These are phyloP conservation scores for Euryodendron excelsum DNA, from an alignment of 148 eudicot genomes.

Conservation along the genomic window DNA sequence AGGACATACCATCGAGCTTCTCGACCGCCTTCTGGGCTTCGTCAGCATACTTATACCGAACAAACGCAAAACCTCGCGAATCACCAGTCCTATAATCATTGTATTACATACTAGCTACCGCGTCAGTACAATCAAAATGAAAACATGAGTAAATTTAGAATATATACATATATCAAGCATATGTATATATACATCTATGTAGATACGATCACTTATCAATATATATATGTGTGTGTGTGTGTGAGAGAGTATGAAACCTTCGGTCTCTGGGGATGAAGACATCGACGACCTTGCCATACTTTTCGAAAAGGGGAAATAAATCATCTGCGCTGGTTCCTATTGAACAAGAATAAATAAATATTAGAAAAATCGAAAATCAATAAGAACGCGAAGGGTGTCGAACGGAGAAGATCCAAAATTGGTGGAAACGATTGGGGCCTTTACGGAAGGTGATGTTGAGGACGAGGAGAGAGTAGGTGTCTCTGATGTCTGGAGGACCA, in stretches of 20 bases:
- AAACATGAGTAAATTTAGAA: background rate
- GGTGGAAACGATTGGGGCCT: background rate
- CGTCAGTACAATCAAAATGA: background rate
- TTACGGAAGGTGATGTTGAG: conserved; percentile 82
- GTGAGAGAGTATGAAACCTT: conserved; percentile 35
- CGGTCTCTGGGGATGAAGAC: conserved; percentile 78
- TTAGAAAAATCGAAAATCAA: background rate
- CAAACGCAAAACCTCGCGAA: conserved; percentile 96
- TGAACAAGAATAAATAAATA: background rate
- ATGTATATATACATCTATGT: too few species aligned
- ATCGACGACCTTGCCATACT: conserved; percentile 78
- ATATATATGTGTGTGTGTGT: too few species aligned
- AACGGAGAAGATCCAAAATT: background rate
- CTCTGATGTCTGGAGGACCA: conserved; percentile 72
- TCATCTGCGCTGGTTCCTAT: conserved; percentile 74
- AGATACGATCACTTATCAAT: too few species aligned
- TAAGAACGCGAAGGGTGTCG: background rate
- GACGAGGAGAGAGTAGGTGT: conserved; percentile 79
- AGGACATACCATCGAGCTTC: conserved; percentile 72
- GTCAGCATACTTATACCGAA: conserved; percentile 84
- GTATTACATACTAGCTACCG: background rate
- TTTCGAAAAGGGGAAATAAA: conserved; percentile 67
- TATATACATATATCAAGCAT: background rate
- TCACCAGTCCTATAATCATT: conserved; percentile 71
- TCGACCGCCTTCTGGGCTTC: conserved; percentile 90